phyloP scores from a whole-genome alignment of 441 rosid genomes.

The Erodium texanum region DNA sequence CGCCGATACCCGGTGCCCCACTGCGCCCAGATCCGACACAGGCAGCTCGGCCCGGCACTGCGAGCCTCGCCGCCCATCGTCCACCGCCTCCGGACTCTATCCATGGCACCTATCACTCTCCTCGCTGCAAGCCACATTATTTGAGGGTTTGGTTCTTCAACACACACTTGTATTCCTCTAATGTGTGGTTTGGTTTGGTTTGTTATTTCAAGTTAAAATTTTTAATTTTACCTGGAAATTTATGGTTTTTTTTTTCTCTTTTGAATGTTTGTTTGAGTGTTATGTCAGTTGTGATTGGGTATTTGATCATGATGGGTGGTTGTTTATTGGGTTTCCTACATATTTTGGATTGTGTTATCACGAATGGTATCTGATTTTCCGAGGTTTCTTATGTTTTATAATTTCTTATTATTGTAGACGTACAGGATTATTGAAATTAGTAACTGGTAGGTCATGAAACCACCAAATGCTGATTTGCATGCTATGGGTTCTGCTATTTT shows the following conservation, averaged over 20 bases:
- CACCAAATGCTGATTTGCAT: background rate
- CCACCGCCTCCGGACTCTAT: background rate
- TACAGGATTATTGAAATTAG: background rate
- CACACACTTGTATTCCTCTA: background rate
- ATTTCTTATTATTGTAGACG: background rate
- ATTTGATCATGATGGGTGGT: no score
- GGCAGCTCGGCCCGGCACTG: no score
- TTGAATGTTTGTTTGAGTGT: background rate
- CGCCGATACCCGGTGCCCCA: background rate
- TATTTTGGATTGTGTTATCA: no score
- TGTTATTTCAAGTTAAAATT: background rate
- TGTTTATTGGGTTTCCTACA: no score
- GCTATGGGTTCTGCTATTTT: background rate
- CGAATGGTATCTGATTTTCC: no score
- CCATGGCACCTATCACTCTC: background rate
- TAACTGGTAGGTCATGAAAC: background rate
- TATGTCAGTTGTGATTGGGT: no score
- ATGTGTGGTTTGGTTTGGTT: background rate
- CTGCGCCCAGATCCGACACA: background rate
- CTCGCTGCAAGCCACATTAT: background rate
- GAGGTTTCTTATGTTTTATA: no score
- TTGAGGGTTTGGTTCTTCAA: background rate
- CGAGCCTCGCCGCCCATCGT: background rate
- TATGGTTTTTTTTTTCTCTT: no score
- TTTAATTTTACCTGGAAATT: background rate